A percentile compares a stretch with the other conserved stretches of the same genome.
These are phyloP conservation scores for Ogataea nitratoaversa DNA, from an alignment of 805 yeast species.

Conservation along the genomic window DNA sequence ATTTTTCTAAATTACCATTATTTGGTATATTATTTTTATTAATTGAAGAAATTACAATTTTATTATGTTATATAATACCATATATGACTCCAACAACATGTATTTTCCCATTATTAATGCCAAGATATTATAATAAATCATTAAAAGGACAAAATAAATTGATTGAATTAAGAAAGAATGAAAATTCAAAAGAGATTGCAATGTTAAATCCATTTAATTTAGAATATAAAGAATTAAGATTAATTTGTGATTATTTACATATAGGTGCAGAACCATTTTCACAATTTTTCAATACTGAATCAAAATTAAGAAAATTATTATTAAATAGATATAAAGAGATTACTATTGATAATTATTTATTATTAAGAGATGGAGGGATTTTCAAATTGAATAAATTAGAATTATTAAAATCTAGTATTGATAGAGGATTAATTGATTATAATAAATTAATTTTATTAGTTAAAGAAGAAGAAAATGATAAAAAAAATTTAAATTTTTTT, in stretches of 20 bases:
- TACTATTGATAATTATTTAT: conserved; percentile 48
- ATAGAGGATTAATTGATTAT: conserved; percentile 49
- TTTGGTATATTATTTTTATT: conserved; percentile 52
- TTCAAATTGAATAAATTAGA: conserved; percentile 48
- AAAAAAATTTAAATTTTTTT: conserved; percentile 8
- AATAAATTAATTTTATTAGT: conserved; percentile 12
- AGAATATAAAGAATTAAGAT: conserved; percentile 34
- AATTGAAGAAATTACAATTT: conserved; percentile 54
- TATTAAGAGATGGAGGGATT: conserved; percentile 40
- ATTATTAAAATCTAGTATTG: conserved; percentile 48
- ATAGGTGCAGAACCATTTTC: conserved; percentile 41
- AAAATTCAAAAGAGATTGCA: conserved; percentile 23
- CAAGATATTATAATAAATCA: conserved; percentile 34
- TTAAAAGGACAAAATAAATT: conserved; percentile 20
- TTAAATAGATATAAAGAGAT: conserved; percentile 40
- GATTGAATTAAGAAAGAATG: conserved; percentile 10
- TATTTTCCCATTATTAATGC: conserved; percentile 43
- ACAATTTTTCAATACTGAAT: conserved; percentile 33
- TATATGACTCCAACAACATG: conserved; percentile 61
- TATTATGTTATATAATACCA: conserved; percentile 50
- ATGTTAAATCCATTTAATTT: conserved; percentile 46
- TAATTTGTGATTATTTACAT: conserved; percentile 32
- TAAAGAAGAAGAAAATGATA: conserved; percentile 3
- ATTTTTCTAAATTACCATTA: conserved; percentile 51
- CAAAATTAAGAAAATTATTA: conserved; percentile 33